Base-by-base conservation (phyloP, 441 rosid species). In the Eutrema salsugineum region DNA sequence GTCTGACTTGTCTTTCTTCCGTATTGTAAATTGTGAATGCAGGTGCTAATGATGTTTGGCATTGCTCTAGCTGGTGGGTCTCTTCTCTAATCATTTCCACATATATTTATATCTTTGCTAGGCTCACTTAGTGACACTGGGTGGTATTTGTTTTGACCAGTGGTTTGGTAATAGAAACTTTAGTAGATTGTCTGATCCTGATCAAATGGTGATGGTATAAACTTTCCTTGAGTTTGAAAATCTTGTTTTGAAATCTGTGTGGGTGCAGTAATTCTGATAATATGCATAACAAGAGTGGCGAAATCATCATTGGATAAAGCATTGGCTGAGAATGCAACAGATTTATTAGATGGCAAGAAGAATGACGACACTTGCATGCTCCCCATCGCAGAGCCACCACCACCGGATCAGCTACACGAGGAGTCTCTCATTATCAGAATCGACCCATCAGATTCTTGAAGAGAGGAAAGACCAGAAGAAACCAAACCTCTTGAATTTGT, bases 291-390 rank as follows among this genome's bases (percentile, higher is more conserved):
- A 16, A 79, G 78, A 81, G 66, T 77, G 67, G 85, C 87, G 16
- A 79, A 83, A 57, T 56, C 80, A 57, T 79, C 85, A 2, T 14
- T 79, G 66, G 83, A 83, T 19, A 75, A 72, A 77, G 83, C 79
- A 10, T 70, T 83, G 42, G 71, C 77, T 48, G 87, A 79, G 71
- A 77, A 81, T 67, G 36, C 40, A 30, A n/a, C 1, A 4, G 76
- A 59, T 16, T 8, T 16, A 7, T 19, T 65, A 42, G 79, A 64
- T 63, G 82, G 64, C 4, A 77, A 64, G 46, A 57, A 63, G 50
- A 32, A 56, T 33, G 60, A 55, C 6, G 70, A 69, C 12, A 40
- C 57, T 6, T 46, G 70, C 28, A 40, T 72, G 59, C 77, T 71
- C n/a, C 73, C 82, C 8, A 22, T 66, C 5, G 77, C 74, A 55